These are phyloP conservation scores for Megacollybia marginata DNA, from an alignment of 768 basidiomycete species.

Conservation along the genomic window DNA sequence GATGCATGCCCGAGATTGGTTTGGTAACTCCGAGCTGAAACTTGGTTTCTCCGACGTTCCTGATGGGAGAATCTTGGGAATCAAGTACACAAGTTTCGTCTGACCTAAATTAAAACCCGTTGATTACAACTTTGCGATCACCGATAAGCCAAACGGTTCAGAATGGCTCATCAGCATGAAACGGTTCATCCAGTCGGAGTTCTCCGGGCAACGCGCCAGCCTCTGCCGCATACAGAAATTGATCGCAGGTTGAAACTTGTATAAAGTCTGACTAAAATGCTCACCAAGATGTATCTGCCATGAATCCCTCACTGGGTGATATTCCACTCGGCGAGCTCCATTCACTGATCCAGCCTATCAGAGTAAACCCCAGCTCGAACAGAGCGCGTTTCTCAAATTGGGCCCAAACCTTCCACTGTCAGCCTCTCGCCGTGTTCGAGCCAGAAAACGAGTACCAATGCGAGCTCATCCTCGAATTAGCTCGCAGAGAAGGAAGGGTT, in stretches of 20 bases:
- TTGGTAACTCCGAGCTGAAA: neutral
- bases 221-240: neutral
- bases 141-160: neutral
- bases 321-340: conserved; percentile 39
- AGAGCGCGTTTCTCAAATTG: conserved; percentile 69
- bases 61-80: neutral
- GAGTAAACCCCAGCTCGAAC: conserved; percentile 32
- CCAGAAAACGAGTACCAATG: conserved; percentile 68
- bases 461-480: conserved; percentile 71
- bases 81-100: neutral
- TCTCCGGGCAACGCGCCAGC: neutral
- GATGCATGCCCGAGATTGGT: neutral
- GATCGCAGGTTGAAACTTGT: neutral
- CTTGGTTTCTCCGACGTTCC: neutral
- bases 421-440: conserved; percentile 65
- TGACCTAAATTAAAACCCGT: neutral
- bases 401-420: conserved; percentile 73
- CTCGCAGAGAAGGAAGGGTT: conserved; percentile 58
- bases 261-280: neutral
- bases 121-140: neutral
- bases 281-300: conserved; percentile 12
- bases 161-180: neutral
- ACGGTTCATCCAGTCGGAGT: neutral
- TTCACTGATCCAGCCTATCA: conserved; percentile 50
- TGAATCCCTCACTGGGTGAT: conserved; percentile 23